Base-by-base conservation (phyloP, 73 alveolate genomes). In the Paramecium sonneborni region DNA sequence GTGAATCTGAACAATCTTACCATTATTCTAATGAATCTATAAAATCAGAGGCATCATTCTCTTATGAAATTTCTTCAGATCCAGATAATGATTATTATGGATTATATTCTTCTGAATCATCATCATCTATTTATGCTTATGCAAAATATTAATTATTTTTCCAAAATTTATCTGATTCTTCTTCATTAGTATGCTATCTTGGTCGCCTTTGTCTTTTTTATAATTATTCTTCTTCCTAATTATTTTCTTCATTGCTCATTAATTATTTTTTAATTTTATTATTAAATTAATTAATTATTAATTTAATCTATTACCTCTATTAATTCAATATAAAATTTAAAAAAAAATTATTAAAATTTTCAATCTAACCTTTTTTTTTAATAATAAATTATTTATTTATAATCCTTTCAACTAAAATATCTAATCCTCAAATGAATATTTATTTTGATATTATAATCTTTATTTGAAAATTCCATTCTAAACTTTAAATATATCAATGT, bases 1-100 rank as follows among this genome's bases (percentile, higher is more conserved):
- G 10, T 12, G 86, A 72, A 2, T 72, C 55, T 3, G 86, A 72
- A 72, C 55, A 32, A 72, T 72, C 86, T 72, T 72, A 58, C 86
- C 86, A 72, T 72, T 72, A 72, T 72, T 62, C 84, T 26, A 72
- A 72, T 0, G 86, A 72, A 72, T 72, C 86, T 21, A 72, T 38
- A 72, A 28, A 72, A 38, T 72, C 86, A 34, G 11, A 15, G 0
- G 86, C 55, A 34, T 62, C 26, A n/a, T 32, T 62, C 12, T 62
- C 44, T 62, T 38, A 12, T 1, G 86, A 72, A 5, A 32, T 21
- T 34, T 72, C 86, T 72, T 72, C 58, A 14, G 58, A 35, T 72
- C 28, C 35, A n/a, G 55, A 28, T 15, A 38, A 34, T 72, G 55
- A 72, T 72, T 32, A 20, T 35, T 72, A 37, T 72, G 86, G 86